Conservation (phyloP, 352 stramenopile species). For the Globisporangium cederbergense region DNA sequence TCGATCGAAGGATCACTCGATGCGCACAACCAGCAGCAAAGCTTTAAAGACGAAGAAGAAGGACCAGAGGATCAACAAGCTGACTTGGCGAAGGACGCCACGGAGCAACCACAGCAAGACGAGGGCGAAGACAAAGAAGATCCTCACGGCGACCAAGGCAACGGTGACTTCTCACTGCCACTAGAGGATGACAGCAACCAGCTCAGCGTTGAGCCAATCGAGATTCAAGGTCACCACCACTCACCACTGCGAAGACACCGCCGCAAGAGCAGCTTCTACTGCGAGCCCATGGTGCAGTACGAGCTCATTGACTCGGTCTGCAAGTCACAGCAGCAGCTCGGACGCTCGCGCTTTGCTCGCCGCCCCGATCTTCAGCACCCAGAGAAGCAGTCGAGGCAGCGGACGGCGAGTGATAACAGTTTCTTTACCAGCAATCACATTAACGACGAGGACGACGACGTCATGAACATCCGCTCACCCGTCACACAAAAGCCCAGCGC, state of each 20-base stretch:
- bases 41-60: not conserved
- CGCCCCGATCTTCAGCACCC: not conserved
- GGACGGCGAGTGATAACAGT: not conserved
- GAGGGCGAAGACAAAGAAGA: slow-evolving; percentile 1
- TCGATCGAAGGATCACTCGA: not conserved
- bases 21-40: not conserved
- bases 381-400: not conserved
- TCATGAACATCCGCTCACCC: slow-evolving; percentile 32
- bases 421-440: slow-evolving; percentile 9
- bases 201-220: not conserved
- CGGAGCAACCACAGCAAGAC: slow-evolving; percentile 4
- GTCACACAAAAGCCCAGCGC: slow-evolving; percentile 10
- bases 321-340: slow-evolving; percentile 16
- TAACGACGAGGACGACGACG: slow-evolving; percentile 27
- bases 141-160: not conserved
- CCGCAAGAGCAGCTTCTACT: slow-evolving; percentile 20
- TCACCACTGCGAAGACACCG: not conserved
- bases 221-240: not conserved
- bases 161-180: not conserved
- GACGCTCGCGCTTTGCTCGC: slow-evolving; percentile 6
- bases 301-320: slow-evolving; percentile 29
- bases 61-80: slow-evolving; percentile 4
- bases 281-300: slow-evolving; percentile 36
- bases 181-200: not conserved
- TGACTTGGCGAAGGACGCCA: not conserved